Conservation (phyloP, 768 basidiomycete species). For the Amanita molliuscula region DNA sequence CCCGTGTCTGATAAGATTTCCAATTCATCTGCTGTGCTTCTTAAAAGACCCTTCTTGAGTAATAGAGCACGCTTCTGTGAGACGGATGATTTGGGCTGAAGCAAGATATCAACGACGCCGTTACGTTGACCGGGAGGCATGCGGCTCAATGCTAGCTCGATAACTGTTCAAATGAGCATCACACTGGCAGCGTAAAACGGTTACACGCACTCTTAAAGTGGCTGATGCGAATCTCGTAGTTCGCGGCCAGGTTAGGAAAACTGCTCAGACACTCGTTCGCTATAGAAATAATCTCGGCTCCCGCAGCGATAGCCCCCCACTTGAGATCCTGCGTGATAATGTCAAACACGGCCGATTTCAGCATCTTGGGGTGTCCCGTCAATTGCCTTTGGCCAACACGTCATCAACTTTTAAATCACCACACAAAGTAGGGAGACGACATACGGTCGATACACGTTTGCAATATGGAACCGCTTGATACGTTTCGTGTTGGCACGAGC, state of each 20-base stretch:
- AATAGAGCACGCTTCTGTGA: conserved; percentile 63
- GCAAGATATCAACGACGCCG: conserved; percentile 55
- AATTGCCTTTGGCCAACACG: conserved; percentile 32
- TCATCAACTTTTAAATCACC: not conserved
- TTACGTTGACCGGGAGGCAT: conserved; percentile 46
- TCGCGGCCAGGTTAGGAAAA: conserved; percentile 59
- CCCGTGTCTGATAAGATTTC: conserved; percentile 59
- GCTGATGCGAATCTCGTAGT: conserved; percentile 70
- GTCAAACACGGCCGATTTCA: conserved; percentile 74
- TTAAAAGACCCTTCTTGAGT: conserved; percentile 57
- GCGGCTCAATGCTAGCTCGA: conserved; percentile 51
- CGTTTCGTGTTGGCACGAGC: conserved; percentile 52
- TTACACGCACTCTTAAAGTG: conserved; percentile 57
- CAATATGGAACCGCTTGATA: conserved; percentile 79
- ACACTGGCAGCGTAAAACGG: not conserved
- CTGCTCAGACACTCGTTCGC: conserved; percentile 55
- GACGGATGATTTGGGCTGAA: conserved; percentile 50
- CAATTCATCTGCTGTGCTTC: conserved; percentile 63
- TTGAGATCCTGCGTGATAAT: conserved; percentile 70
- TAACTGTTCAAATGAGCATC: conserved; percentile 34
- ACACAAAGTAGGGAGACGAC: conserved; percentile 8
- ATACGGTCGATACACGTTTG: conserved; percentile 63
- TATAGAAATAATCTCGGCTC: conserved; percentile 65
- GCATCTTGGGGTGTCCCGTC: conserved; percentile 62
- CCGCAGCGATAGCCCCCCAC: conserved; percentile 55